Evolutionary conservation across 495 filamentous ascomycete species (phyloP).

Genomic region (Opeltia flavorubescens): DNA sequence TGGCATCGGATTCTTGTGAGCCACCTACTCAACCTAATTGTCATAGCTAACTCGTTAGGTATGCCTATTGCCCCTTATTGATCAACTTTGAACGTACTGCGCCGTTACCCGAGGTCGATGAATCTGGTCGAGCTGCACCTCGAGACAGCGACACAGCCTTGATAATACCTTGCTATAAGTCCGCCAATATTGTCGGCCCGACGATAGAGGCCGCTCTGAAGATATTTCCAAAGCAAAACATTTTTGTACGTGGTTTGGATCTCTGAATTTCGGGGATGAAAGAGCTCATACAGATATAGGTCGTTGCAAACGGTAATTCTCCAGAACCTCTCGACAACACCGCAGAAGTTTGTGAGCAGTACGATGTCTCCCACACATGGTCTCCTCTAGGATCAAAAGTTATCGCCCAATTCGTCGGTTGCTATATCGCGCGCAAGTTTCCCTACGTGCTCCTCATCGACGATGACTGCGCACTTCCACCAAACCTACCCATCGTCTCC

Average conservation of each 20-base stretch:
- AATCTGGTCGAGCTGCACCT: neutral
- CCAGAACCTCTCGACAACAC: constrained; percentile 27
- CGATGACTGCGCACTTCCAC: constrained; percentile 32
- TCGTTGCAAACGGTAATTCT: constrained; percentile 31
- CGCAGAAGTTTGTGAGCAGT: constrained; percentile 29
- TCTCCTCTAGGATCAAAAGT: constrained; percentile 29
- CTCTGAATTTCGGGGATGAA: too few species aligned
- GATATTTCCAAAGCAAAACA: constrained; percentile 29
- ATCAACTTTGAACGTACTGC: constrained; percentile 26
- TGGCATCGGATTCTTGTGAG: constrained; percentile 22
- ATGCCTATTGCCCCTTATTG: constrained; percentile 26
- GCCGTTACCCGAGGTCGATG: constrained; percentile 11
- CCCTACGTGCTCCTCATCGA: constrained; percentile 31
- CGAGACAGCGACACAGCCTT: constrained; percentile 25
- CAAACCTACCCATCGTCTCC: constrained; percentile 28
- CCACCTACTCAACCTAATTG: neutral
- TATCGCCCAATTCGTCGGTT: constrained; percentile 33
- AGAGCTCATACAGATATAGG: neutral
- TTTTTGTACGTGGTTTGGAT: constrained; percentile 18
- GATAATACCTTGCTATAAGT: constrained; percentile 35
- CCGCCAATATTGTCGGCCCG: constrained; percentile 25
- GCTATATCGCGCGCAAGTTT: constrained; percentile 26
- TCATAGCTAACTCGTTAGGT: constrained; percentile 13
- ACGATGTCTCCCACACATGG: constrained; percentile 28
- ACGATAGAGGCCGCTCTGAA: constrained; percentile 32